These are phyloP conservation scores for Brassica balearica DNA, from an alignment of 441 rosid species.

Conservation along the genomic window DNA sequence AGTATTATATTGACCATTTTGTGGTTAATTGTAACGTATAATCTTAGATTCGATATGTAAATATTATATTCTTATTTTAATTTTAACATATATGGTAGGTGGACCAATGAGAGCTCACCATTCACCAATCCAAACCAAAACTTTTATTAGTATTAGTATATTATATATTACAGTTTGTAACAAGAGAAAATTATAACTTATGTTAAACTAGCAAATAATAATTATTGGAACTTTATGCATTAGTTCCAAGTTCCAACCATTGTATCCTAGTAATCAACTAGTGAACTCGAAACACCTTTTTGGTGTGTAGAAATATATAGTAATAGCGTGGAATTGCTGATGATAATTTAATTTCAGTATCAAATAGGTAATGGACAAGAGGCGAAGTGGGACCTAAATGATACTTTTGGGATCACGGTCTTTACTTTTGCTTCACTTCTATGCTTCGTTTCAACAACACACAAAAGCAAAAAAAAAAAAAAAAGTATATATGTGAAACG, in stretches of 20 bases:
- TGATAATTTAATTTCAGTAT: conserved; percentile 25
- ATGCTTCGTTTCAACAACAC: conserved; percentile 53
- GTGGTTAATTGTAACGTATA: conserved; percentile 43
- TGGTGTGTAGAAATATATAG: background rate
- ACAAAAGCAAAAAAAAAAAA: conserved; percentile 30
- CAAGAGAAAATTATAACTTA: background rate
- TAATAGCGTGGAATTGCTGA: conserved; percentile 9
- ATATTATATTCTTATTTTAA: conserved; percentile 21
- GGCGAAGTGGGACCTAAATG: conserved; percentile 58
- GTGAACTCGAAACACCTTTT: conserved; percentile 18
- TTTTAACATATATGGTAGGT: conserved; percentile 38
- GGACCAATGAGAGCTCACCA: conserved; percentile 41
- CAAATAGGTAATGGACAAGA: conserved; percentile 42
- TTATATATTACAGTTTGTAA: background rate
- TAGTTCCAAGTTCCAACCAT: conserved; percentile 17
- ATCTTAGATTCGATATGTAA: conserved; percentile 29
- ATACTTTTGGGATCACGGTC: conserved; percentile 62
- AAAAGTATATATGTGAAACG: background rate
- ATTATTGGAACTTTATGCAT: background rate
- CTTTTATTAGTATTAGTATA: conserved; percentile 7
- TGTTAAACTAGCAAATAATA: background rate
- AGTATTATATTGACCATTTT: conserved; percentile 33
- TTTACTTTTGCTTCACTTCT: conserved; percentile 92
- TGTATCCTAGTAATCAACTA: conserved; percentile 5
- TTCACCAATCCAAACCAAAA: conserved; percentile 23